Evolutionary conservation across 2,329 filamentous ascomycete species (phyloP), one percentile per base, ranked within the genome.

Genomic region (Arthrobotrys musiformis): DNA sequence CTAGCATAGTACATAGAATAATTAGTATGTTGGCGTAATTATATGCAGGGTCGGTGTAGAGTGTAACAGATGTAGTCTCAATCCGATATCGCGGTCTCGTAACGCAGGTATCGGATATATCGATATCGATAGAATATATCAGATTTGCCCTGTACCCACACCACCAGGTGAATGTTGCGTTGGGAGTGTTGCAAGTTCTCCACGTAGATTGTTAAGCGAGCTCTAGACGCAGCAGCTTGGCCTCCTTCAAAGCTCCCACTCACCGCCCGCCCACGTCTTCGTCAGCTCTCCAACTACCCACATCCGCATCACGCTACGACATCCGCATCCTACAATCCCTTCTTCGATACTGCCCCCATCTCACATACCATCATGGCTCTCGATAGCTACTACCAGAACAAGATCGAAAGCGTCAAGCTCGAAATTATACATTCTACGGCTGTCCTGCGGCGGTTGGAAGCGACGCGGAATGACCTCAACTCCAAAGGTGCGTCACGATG

Each of bases 321-420:
- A 61, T 56, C 28, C 50, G n/a, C 54, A 22, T 24, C 54, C 33
- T 26, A n/a, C 33, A 58, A 15, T 19, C 8, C 6, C 33, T 40
- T 58, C 30, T n/a, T 44, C 66, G 19, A 42, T 58, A 26, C 66
- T 35, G 11, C 26, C 11, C 24, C 28, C 30, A 35, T 54, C n/a
- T 42, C 26, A 61, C 22, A 40, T 22, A 64, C 56, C 46, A 90
- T 83, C 84, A 99, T 99, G 95, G 94, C 94, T 89, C 92, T 99
- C 86, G 95, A 98, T 86, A 97, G 92, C 86, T 99, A 97, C 87
- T 99, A 97, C 85, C 93, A 95, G 86, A 98, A 98, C 88, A 99
- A 99, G 89, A 98, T 98, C 86, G 95, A 99, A 92, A 91, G 92
- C 84, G 97, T 98, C 92, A 98, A 98, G 91, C 93, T 99, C 84